A percentile compares a stretch with the other conserved stretches of the same genome.
These are phyloP conservation scores for Ogataea ramenticola DNA, from an alignment of 805 yeast genomes.

Conservation along the genomic window DNA sequence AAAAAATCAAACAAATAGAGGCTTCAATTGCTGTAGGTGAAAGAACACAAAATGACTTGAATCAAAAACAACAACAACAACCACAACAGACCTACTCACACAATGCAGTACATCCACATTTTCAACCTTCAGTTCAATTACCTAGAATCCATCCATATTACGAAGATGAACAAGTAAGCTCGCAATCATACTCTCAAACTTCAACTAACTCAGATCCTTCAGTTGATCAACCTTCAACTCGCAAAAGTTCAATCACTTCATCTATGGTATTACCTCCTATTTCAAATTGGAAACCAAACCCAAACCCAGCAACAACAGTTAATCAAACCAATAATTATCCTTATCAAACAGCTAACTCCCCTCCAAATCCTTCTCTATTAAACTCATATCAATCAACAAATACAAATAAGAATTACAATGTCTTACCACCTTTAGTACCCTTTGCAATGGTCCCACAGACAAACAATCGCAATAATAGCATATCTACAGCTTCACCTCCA, in stretches of 20 bases:
- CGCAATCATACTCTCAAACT: not conserved
- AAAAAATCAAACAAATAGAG: conserved; percentile 39
- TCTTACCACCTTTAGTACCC: not conserved
- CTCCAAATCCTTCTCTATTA: not conserved
- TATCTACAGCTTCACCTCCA: not conserved
- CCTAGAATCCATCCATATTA: not conserved
- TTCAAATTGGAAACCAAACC: conserved; percentile 7
- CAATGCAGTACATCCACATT: too few species aligned
- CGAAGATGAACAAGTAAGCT: not conserved
- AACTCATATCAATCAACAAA: not conserved
- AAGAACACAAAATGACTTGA: not conserved
- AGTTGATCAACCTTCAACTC: not conserved
- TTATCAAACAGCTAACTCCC: not conserved
- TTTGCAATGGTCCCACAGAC: not conserved
- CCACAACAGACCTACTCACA: too few species aligned
- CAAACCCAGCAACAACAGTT: not conserved
- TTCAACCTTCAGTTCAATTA: not conserved
- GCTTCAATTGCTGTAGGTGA: conserved; percentile 31
- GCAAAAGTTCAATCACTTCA: conserved; percentile 4
- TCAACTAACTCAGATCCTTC: not conserved
- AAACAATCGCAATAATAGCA: too few species aligned
- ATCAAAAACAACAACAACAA: not conserved
- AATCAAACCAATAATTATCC: not conserved
- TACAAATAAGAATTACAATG: not conserved
- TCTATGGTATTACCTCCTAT: conserved; percentile 15